phyloP scores from a whole-genome alignment of 805 yeast genomes.

The Blastobotrys peoriensis region DNA sequence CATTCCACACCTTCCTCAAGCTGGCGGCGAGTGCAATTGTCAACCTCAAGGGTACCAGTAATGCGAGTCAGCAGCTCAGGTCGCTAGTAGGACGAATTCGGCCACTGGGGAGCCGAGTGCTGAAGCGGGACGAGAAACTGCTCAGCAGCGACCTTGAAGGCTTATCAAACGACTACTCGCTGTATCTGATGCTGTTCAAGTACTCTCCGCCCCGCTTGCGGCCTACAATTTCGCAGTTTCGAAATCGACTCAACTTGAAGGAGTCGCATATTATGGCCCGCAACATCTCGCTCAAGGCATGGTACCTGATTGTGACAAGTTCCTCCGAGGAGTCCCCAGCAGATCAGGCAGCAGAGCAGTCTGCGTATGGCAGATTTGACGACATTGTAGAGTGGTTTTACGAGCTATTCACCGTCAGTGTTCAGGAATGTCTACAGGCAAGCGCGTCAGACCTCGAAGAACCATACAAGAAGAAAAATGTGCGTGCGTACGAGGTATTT shows the following conservation, averaged over 20 bases:
- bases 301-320: background rate
- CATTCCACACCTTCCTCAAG: slow-evolving; percentile 1
- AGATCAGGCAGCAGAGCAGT: no score
- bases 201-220: background rate
- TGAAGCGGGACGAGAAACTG: background rate
- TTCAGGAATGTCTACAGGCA: background rate
- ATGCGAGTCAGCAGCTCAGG: background rate
- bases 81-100: background rate
- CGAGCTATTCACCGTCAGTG: background rate
- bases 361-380: no score
- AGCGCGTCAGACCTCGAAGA: background rate
- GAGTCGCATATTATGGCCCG: slow-evolving; percentile 5
- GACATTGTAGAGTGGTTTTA: slow-evolving; percentile 1
- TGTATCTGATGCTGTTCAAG: background rate
- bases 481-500: background rate
- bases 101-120: background rate
- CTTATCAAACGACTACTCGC: background rate
- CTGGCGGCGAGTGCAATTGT: background rate
- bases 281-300: background rate
- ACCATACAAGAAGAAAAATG: background rate
- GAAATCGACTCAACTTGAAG: background rate
- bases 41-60: background rate
- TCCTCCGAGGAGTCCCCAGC: background rate
- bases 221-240: background rate
- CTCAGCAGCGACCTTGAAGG: background rate